Percentiles rank a stretch among this genome's conserved stretches.
phyloP scores from a whole-genome alignment of 169 alveolate species.

The Cryptosporidium ubiquitum region DNA sequence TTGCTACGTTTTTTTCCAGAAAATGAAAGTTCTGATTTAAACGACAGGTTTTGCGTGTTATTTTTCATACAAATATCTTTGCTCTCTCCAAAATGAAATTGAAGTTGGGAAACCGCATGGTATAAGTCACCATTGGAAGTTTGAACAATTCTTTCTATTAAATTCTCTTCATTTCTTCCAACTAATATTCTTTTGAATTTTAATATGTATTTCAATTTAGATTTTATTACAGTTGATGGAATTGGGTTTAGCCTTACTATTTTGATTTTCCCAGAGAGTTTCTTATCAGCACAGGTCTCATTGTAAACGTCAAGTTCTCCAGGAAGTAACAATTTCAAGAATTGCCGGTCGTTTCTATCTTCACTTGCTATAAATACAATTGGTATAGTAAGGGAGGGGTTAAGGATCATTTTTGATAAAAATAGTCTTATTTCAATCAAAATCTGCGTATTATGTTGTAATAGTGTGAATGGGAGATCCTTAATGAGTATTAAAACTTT shows the following conservation, averaged over 20 bases:
- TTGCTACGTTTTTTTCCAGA: background rate
- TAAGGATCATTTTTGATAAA: background rate
- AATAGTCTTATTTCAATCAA: slow-evolving; percentile 17
- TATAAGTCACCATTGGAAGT: slow-evolving; percentile 50
- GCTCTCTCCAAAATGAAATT: slow-evolving; percentile 1
- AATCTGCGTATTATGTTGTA: slow-evolving; percentile 11
- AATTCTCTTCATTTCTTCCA: background rate
- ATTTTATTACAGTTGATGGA: slow-evolving; percentile 27
- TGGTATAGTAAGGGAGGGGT: background rate
- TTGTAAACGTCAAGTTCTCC: slow-evolving; percentile 15
- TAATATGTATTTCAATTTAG: slow-evolving; percentile 7
- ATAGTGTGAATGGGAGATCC: slow-evolving; percentile 53
- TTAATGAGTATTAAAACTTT: slow-evolving; percentile 24
- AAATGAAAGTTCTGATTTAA: background rate
- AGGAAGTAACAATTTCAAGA: slow-evolving; percentile 47
- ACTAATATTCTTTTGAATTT: background rate
- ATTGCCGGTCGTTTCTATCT: slow-evolving; percentile 10
- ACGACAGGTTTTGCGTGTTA: background rate
- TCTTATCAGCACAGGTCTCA: slow-evolving; percentile 9
- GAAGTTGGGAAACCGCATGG: slow-evolving; percentile 56
- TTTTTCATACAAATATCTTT: background rate
- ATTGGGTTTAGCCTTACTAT: slow-evolving; percentile 36
- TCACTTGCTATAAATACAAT: slow-evolving; percentile 46
- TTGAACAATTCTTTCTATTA: slow-evolving; percentile 20
- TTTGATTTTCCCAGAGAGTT: background rate